A percentile compares a stretch with the other conserved stretches of the same genome.
Conservation (phyloP, 2,329 filamentous ascomycete species). For the Phymatotrichopsis omnivora region DNA sequence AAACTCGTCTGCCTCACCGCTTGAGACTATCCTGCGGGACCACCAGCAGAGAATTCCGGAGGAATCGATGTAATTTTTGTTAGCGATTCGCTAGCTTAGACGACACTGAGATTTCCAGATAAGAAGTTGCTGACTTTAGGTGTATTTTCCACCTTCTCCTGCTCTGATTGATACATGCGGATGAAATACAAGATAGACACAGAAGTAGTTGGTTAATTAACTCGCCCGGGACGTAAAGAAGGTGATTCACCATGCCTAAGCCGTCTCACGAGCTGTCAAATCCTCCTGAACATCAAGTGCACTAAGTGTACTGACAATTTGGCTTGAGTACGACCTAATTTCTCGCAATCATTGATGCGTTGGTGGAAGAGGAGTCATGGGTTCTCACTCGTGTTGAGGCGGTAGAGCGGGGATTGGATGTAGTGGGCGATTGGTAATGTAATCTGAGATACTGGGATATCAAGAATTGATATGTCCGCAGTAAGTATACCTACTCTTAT, state of each 20-base stretch:
- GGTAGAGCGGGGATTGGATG: too few species aligned
- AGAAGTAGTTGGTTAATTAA: background rate
- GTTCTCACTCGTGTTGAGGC: too few species aligned
- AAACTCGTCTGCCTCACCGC: slow-evolving; percentile 19
- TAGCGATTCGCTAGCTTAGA: slow-evolving; percentile 21
- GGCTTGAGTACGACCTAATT: too few species aligned
- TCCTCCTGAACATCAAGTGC: too few species aligned
- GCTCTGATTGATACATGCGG: background rate
- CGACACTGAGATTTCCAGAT: slow-evolving; percentile 20
- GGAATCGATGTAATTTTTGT: slow-evolving; percentile 21
- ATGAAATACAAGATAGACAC: too few species aligned
- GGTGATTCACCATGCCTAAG: slow-evolving; percentile 25
- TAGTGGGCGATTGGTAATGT: too few species aligned
- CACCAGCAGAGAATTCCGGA: slow-evolving; percentile 18
- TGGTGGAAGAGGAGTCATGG: too few species aligned
- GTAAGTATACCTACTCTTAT: too few species aligned
- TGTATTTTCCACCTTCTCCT: slow-evolving; percentile 5
- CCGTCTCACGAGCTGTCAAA: slow-evolving; percentile 22
- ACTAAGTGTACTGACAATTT: too few species aligned
- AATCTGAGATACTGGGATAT: too few species aligned
- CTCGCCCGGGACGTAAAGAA: slow-evolving; percentile 9
- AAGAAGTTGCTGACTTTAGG: slow-evolving; percentile 19
- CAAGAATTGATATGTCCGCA: too few species aligned
- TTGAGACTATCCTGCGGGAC: slow-evolving; percentile 23
- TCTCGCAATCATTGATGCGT: too few species aligned